Evolutionary conservation across 2,329 filamentous ascomycete genomes (phyloP), one percentile per base, ranked within the genome.

Genomic region (Boeremia lycopersici): DNA sequence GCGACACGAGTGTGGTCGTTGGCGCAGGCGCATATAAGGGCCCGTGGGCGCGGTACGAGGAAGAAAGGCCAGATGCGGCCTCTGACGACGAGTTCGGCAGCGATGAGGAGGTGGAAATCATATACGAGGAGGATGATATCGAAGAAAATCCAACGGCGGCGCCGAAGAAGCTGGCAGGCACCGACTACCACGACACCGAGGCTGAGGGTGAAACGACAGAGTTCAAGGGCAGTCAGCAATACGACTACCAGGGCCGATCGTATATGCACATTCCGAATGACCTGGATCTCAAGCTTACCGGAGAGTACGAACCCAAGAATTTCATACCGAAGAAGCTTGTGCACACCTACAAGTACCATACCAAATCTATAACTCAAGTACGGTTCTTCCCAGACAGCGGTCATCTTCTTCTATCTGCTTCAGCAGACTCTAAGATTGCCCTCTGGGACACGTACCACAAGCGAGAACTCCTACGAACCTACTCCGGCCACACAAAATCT

Each of bases 371-470:
- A 69, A 96, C 91, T 5, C 90, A 90, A 23, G 78, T 98, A 54
- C 91, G 89, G 26, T 96, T 99, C 81, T 92, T 99, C 75, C 95
- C 95, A 11, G 76, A 78, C 43, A 93, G 91, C 7, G 93, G 93
- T 1, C 95, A 99, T 74, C 80, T 99, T 44, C 80, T 99, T 23
- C 82, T 99, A 34, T 96, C 91, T 30, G 89, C 90, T n/a, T 89
- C 90, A 59, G 93, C 95, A 12, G 95, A 99, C 73, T 86, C 86
- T 19, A 96, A 91, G 55, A 86, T 98, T 73, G 96, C 96, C 76
- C 86, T 99, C 43, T 98, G 91, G 86, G 93, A 99, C 74, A 88
- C 91, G 9, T 97, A 97, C 72, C 93, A 98, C 77, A 82, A 91
- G 58, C 87, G 88, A 57, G 91, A 96, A 73, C 84, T 98, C 17